Base-by-base conservation (phyloP, 371 early-diverging fungal genomes). In the Batkoa obscura region DNA sequence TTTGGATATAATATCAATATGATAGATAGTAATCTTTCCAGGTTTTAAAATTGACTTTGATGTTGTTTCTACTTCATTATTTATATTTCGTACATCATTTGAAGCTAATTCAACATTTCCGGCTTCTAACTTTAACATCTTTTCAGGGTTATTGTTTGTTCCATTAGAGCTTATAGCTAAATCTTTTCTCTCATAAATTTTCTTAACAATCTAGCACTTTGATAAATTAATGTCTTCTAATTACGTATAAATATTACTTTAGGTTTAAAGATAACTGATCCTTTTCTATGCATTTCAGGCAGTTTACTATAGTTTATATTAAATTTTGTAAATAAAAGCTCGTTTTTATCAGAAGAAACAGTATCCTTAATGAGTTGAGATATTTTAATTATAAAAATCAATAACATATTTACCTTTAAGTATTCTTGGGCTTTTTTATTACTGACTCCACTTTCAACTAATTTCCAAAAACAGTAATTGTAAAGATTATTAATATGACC, bases 381-480 rank as follows among this genome's bases (percentile, higher is more conserved):
- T 30, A 5, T 9, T n/a, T n/a, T n/a, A n/a, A n/a, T n/a, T n/a
- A n/a, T n/a, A n/a, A n/a, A n/a, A 42, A 56, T 33, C 23, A 56
- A 47, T 35, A 30, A 58, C 33, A 17, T 8, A 42, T 53, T 15
- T 13, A 57, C 23, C 34, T 51, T 42, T 55, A 58, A 47, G 35
- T 43, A 46, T 31, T 57, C 10, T 60, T 84, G 86, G 4, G 89
- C 86, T 31, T 79, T 79, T 12, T 63, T 67, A 57, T 79, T 79
- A 4, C 77, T 66, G 35, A 72, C 69, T 9, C 82, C 84, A 38
- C 72, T 63, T 47, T 80, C 78, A 9, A 94, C 95, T 46, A 96
- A 68, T 4, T 80, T 71, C 95, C 95, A 94, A 67, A 93, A 94
- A 2, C 84, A 79, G 0, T 94, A 90, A 64, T 96, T 94, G 67